phyloP scores from a whole-genome alignment of 805 yeast species.

The Hanseniaspora singularis region DNA sequence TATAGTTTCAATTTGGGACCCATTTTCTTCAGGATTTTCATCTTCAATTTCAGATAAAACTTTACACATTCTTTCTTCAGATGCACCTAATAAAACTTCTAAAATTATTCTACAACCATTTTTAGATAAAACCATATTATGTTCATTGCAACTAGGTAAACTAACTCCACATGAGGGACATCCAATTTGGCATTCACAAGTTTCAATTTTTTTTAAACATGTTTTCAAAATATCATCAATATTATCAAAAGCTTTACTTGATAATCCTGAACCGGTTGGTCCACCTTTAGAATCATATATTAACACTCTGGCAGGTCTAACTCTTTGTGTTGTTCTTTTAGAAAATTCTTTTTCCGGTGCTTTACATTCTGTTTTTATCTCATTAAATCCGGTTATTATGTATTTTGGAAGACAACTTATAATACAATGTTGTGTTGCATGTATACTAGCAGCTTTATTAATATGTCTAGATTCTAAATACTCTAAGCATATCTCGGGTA shows the following conservation, averaged over 20 bases:
- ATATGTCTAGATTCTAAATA: conserved; percentile 45
- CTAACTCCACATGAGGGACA: conserved; percentile 71
- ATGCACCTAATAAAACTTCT: conserved; percentile 46
- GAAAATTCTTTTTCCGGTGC: conserved; percentile 97
- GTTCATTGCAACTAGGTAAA: conserved; percentile 68
- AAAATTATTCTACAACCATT: conserved; percentile 68
- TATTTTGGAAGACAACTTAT: conserved; percentile 67
- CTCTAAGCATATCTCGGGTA: conserved; percentile 55
- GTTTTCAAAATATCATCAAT: conserved; percentile 52
- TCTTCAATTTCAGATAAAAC: conserved; percentile 53
- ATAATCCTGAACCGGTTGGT: conserved; percentile 63
- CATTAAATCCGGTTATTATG: conserved; percentile 62
- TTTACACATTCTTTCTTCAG: conserved; percentile 25
- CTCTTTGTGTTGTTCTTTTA: conserved; percentile 52
- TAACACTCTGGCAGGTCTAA: conserved; percentile 76
- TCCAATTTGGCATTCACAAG: conserved; percentile 59
- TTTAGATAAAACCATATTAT: conserved; percentile 71
- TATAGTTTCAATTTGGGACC: conserved; percentile 69
- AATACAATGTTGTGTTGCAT: conserved; percentile 87
- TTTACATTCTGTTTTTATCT: conserved; percentile 84
- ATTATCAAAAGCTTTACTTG: conserved; percentile 68
- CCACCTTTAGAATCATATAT: conserved; percentile 82
- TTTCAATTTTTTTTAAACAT: conserved; percentile 46
- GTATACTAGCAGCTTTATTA: conserved; percentile 82
- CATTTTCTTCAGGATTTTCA: conserved; percentile 64